Percentiles rank a stretch among this genome's conserved stretches.
Evolutionary conservation across 495 filamentous ascomycete genomes (phyloP).

Genomic region (Penicillium coprophilum): DNA sequence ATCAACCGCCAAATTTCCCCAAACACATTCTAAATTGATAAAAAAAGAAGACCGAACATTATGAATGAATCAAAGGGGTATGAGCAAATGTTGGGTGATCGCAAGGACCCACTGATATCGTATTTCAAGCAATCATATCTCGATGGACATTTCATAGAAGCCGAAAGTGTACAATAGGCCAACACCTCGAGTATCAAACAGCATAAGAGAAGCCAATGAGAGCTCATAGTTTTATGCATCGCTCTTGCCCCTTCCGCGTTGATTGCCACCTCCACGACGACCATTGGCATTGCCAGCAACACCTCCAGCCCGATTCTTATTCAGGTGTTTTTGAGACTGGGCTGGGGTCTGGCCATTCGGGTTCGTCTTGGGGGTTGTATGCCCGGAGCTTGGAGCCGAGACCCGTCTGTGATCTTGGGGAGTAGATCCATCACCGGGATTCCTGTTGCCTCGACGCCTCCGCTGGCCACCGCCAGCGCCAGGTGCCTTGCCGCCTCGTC

Average conservation of each 20-base stretch:
- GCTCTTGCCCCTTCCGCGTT: slow-evolving; percentile 20
- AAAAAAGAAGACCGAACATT: not conserved
- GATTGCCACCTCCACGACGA: slow-evolving; percentile 21
- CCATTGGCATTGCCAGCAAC: slow-evolving; percentile 9
- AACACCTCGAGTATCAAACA: not conserved
- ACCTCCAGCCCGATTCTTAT: slow-evolving; percentile 9
- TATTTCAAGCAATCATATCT: not conserved
- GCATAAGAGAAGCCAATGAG: not conserved
- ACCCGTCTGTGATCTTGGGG: slow-evolving; percentile 11
- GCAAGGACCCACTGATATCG: not conserved
- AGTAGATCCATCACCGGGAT: slow-evolving; percentile 6
- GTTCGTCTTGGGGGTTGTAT: slow-evolving; percentile 15
- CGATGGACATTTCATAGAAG: not conserved
- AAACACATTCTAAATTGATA: not conserved
- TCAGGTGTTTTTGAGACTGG: slow-evolving; percentile 3
- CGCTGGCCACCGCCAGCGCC: slow-evolving; percentile 19
- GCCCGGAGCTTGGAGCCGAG: slow-evolving; percentile 1
- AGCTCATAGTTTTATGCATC: not conserved
- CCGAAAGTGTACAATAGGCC: not conserved
- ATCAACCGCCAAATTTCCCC: not conserved
- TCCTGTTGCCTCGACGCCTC: slow-evolving; percentile 34
- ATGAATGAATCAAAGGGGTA: not conserved
- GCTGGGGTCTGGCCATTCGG: slow-evolving; percentile 9
- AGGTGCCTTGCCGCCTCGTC: slow-evolving; percentile 26
- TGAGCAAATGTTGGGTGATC: not conserved